Base-by-base conservation (phyloP, 2,329 filamentous ascomycete genomes). In the Neodidymelliopsis sp. region DNA sequence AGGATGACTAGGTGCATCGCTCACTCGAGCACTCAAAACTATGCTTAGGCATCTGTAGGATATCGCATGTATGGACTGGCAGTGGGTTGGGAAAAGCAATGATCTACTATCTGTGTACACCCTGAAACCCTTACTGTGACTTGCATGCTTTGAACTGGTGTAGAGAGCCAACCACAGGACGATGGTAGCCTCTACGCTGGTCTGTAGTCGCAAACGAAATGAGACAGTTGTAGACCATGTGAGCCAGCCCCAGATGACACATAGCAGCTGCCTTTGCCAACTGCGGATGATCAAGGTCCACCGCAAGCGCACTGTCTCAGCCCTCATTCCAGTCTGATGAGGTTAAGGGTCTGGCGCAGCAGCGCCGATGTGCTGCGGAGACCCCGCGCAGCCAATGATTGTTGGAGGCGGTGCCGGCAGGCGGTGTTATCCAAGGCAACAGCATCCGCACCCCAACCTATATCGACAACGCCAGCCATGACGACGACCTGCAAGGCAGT, bases 1-100 rank as follows among this genome's bases (percentile, higher is more conserved):
- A 96, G 60, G 70, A 72, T 50, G 56, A 65, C 37, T 62, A 62
- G 45, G 19, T 29, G 38, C 30, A 20, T 48, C 24, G 50, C 57
- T 39, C 40, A 22, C 33, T 18, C 29, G 29, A 28, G 41, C 31
- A 27, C 36, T 34, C 43, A 49, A 31, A 30, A 35, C 8, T 25
- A 30, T 24, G 34, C 25, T 19, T 16, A 18, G 15, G 40, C 18
- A 44, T 44, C 35, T 44, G 47, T 44, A 50, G 35, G 40, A 50
- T 50, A 50, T 39, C 8, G 12, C 29, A 28, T 50, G 47, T 50
- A 50, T 31, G 41, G 36, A 46, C 36, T 27, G 24, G 7, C 24
- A 15, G 37, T 10, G 33, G 41, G 31, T 36, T 44, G 35, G n/a
- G 27, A 45, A 45, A 45, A 40, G 35, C 19, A 35, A n/a, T n/a